These are phyloP conservation scores for Pythium phragmitis DNA, from an alignment of 352 stramenopile species.

Conservation along the genomic window DNA sequence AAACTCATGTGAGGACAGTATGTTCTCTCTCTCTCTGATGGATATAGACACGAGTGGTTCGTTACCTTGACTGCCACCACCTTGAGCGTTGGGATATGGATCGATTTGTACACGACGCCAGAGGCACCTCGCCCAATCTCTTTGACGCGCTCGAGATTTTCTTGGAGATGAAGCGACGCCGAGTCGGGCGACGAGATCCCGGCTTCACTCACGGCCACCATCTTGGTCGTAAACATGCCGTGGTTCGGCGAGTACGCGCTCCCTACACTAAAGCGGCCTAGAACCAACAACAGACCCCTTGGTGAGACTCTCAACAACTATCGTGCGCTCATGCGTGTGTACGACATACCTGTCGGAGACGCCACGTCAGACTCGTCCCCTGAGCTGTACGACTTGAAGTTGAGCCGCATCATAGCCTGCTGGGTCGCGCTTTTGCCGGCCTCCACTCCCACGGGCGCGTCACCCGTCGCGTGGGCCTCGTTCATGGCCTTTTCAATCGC, in stretches of 20 bases:
- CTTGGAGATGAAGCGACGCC: constrained; percentile 73
- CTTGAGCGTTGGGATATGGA: constrained; percentile 91
- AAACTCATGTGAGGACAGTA: background rate
- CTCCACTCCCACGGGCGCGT: background rate
- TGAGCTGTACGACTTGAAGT: constrained; percentile 71
- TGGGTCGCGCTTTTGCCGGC: constrained; percentile 53
- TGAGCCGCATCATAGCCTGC: constrained; percentile 62
- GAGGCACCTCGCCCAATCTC: constrained; percentile 80
- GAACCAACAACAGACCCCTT: constrained; percentile 26
- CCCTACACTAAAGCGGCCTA: constrained; percentile 61
- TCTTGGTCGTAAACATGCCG: constrained; percentile 86
- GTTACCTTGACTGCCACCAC: constrained; percentile 87
- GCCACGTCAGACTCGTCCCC: constrained; percentile 61
- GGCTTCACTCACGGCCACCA: constrained; percentile 78
- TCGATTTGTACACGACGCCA: constrained; percentile 87
- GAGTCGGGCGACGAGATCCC: constrained; percentile 84
- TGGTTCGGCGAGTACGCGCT: constrained; percentile 87
- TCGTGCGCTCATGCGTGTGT: background rate
- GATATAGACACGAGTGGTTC: too few species aligned
- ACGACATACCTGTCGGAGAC: constrained; percentile 56
- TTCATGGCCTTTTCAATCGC: constrained; percentile 61
- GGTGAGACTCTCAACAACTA: background rate
- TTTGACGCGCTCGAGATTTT: constrained; percentile 78
- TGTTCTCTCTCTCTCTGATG: too few species aligned
- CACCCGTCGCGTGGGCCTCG: constrained; percentile 5